Evolutionary conservation across 2,329 filamentous ascomycete genomes (phyloP), one percentile per base, ranked within the genome.

Genomic region (Xylogone sp.): DNA sequence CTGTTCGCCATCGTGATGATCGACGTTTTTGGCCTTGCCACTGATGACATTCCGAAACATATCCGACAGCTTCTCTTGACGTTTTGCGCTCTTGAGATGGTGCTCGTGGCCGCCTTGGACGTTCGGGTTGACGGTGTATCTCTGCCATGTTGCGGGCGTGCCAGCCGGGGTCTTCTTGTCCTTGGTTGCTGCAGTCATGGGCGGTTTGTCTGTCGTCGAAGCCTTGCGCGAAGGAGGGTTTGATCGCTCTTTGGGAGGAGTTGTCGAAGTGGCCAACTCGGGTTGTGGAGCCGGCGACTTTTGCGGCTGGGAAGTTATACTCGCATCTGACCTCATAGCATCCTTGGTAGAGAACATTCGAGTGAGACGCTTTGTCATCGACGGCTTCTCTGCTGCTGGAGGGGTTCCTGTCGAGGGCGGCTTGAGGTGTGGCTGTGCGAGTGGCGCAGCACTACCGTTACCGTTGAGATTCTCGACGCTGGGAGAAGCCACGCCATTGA

Each of bases 31-130:
- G 71, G 90, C 92, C 70, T 88, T 90, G 57, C 90, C 90, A 52
- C 78, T 76, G 49, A 97, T 79, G 61, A 97, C 81, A 60, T 87
- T 86, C 60, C 91, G 87, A 70, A 96, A 87, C 83, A 97, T 89
- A 68, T 95, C 91, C 19, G 88, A 87, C 51, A 99, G 77, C 72
- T 97, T 97, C 71, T 99, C 93, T 69, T 99, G 93, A 52, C 94
- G 83, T 67, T 90, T 90, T 54, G 89, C 88, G 55, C 89, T 92
- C 72, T 90, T 94, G 57, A 99, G 83, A 62, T 90, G 83, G 68
- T 99, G 94, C 63, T 88, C 86, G 65, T 99, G 94, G 31, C 84
- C 81, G 57, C 89, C 88, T 56, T 86, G 74, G 6, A 72, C 69
- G 5, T 79, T 76, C 20, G 73, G 58, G 50, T 76, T 74, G 43